phyloP scores from a whole-genome alignment of 257 asterid genomes.

The Gentiana dahurica region DNA sequence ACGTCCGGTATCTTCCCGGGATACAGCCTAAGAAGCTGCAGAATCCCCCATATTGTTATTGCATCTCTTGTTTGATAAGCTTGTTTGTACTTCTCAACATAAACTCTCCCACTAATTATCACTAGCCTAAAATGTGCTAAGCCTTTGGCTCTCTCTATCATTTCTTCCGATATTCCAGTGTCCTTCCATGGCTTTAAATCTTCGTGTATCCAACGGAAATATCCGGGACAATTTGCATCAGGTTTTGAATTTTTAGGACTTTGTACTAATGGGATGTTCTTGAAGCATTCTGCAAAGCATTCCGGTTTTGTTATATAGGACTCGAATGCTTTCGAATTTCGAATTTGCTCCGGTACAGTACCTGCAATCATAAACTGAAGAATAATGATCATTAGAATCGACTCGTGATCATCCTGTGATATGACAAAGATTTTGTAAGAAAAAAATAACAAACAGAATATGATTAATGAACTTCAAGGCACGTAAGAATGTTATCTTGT shows the following conservation, averaged over 20 bases:
- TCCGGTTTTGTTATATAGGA: constrained; percentile 23
- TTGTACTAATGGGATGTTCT: constrained; percentile 12
- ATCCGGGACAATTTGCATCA: constrained; percentile 43
- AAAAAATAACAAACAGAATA: too few relatives aligned
- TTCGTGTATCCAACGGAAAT: constrained; percentile 83
- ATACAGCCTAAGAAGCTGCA: constrained; percentile 74
- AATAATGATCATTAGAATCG: background rate
- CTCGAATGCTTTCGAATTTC: constrained; percentile 17
- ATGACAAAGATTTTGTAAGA: too few relatives aligned
- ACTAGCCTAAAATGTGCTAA: constrained; percentile 46
- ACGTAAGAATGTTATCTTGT: too few relatives aligned
- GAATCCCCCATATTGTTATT: constrained; percentile 71
- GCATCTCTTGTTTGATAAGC: constrained; percentile 71
- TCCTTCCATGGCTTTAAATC: constrained; percentile 69
- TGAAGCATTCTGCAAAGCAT: constrained; percentile 47
- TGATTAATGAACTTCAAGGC: too few relatives aligned
- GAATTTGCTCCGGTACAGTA: constrained; percentile 14
- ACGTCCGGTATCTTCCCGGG: constrained; percentile 60
- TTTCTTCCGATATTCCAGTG: constrained; percentile 45
- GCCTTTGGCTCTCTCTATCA: constrained; percentile 37
- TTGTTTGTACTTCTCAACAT: constrained; percentile 36
- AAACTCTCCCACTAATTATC: constrained; percentile 43
- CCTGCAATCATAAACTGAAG: constrained; percentile 37
- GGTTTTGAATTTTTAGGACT: constrained; percentile 6
- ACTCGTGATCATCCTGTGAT: background rate